These are phyloP conservation scores for Paulownia fortunei DNA, from an alignment of 257 asterid species.

Conservation along the genomic window DNA sequence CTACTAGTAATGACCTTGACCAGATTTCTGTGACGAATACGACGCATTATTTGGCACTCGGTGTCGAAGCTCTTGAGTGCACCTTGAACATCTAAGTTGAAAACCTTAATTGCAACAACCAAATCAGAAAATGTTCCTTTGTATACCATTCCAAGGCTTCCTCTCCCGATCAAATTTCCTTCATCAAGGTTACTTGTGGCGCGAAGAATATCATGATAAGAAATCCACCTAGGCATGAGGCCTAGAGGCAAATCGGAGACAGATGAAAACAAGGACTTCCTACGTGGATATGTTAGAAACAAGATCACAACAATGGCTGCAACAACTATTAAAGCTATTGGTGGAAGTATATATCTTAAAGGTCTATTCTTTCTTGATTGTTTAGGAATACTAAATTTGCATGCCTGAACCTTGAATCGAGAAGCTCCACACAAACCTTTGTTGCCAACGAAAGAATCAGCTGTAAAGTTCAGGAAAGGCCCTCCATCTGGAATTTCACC, in stretches of 20 bases:
- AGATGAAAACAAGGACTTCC: not conserved
- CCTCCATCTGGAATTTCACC: not conserved
- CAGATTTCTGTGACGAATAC: too few relatives aligned
- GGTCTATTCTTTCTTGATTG: not conserved
- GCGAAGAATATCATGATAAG: not conserved
- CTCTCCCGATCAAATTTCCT: not conserved
- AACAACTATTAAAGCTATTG: not conserved
- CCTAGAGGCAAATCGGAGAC: not conserved
- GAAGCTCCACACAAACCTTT: not conserved
- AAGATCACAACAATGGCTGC: not conserved
- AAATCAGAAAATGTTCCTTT: not conserved
- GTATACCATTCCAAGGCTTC: not conserved
- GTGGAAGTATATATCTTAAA: not conserved
- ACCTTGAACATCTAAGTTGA: not conserved
- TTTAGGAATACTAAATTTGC: not conserved
- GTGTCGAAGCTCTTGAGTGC: not conserved
- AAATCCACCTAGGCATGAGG: not conserved
- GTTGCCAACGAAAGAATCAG: not conserved
- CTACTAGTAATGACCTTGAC: too few relatives aligned
- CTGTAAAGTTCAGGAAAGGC: not conserved
- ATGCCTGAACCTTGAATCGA: not conserved
- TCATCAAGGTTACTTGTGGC: not conserved
- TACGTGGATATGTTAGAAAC: not conserved
- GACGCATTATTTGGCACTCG: too few relatives aligned
- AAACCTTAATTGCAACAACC: not conserved